Conservation (phyloP, 2,329 filamentous ascomycete genomes). For the Phoma sp. region DNA sequence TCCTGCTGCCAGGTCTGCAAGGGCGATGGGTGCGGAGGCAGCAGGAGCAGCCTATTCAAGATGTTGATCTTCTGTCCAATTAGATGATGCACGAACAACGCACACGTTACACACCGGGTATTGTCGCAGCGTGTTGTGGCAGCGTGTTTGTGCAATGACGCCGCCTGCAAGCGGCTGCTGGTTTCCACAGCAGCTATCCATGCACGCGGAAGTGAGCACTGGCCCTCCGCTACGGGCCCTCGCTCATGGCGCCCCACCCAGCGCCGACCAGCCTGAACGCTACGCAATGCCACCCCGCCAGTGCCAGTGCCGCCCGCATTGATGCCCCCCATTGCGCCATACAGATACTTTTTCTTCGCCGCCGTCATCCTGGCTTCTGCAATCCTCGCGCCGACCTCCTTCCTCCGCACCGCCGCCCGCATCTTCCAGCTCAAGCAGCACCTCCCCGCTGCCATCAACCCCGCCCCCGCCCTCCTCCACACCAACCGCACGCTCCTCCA, state of each 20-base stretch:
- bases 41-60: not conserved
- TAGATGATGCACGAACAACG: constrained; percentile 1
- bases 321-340: constrained; percentile 36
- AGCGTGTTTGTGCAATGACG: constrained; percentile 4
- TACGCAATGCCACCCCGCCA: not conserved
- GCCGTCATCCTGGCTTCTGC: constrained; percentile 43
- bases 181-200: constrained; percentile 27
- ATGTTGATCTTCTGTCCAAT: too few relatives aligned
- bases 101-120: not conserved
- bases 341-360: constrained; percentile 39
- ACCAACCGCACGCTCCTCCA: constrained; percentile 26
- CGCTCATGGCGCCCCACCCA: constrained; percentile 21
- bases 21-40: not conserved
- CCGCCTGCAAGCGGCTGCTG: not conserved
- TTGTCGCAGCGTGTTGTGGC: not conserved
- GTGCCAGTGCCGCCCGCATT: constrained; percentile 4
- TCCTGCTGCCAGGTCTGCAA: constrained; percentile 1
- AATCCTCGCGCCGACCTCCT: constrained; percentile 33
- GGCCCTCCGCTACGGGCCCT: constrained; percentile 20
- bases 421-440: constrained; percentile 41
- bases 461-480: constrained; percentile 18
- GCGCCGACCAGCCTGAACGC: constrained; percentile 17
- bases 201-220: constrained; percentile 7
- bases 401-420: constrained; percentile 37
- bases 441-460: constrained; percentile 30